Percentiles rank a stretch among this genome's conserved stretches.
These are phyloP conservation scores for Monosporozyma aerobia DNA, from an alignment of 805 yeast genomes.

Conservation along the genomic window DNA sequence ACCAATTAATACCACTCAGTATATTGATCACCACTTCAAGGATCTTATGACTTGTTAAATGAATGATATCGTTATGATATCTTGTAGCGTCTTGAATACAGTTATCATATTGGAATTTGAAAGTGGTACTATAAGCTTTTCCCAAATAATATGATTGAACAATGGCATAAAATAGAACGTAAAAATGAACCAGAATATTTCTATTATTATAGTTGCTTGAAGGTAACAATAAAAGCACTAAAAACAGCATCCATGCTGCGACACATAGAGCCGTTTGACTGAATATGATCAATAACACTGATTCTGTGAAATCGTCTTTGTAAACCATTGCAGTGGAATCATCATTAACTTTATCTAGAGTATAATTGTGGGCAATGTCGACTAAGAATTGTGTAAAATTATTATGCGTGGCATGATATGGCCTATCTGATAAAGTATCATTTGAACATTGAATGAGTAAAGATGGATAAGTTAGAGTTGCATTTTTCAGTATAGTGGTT, in stretches of 20 bases:
- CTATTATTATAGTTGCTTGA: slow-evolving; percentile 38
- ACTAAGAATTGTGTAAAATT: slow-evolving; percentile 1
- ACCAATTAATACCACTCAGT: slow-evolving; percentile 21
- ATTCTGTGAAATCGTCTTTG: slow-evolving; percentile 31
- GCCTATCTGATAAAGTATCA: neutral
- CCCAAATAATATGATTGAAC: slow-evolving; percentile 44
- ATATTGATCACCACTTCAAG: slow-evolving; percentile 11
- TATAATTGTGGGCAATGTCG: neutral
- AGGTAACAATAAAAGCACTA: slow-evolving; percentile 44
- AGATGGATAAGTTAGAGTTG: slow-evolving; percentile 14
- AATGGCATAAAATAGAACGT: slow-evolving; percentile 49
- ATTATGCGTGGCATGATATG: neutral
- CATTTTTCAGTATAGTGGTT: slow-evolving; percentile 2
- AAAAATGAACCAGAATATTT: slow-evolving; percentile 47
- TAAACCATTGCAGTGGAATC: slow-evolving; percentile 5
- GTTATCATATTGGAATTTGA: slow-evolving; percentile 40
- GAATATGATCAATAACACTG: slow-evolving; percentile 39
- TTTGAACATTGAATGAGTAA: slow-evolving; percentile 13
- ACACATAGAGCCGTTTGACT: slow-evolving; percentile 47
- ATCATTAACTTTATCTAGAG: neutral
- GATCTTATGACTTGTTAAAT: slow-evolving; percentile 11
- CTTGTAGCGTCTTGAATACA: slow-evolving; percentile 46
- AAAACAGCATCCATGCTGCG: slow-evolving; percentile 61
- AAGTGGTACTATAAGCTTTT: slow-evolving; percentile 34
- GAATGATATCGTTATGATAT: slow-evolving; percentile 21